Evolutionary conservation across 2,329 filamentous ascomycete genomes (phyloP).

Genomic region (Curvularia sp.): DNA sequence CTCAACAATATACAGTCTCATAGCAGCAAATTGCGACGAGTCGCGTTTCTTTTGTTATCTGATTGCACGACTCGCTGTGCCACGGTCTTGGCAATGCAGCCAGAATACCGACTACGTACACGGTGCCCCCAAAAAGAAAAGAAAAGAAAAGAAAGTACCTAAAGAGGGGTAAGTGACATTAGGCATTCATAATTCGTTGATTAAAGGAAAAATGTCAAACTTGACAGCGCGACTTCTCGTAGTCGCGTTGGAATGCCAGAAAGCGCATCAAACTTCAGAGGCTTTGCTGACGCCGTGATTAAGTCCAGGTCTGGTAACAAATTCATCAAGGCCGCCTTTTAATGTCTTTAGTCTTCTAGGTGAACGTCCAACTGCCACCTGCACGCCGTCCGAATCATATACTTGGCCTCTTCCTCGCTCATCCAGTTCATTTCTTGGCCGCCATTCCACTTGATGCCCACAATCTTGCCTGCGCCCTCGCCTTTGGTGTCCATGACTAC

Average conservation of each 20-base stretch:
- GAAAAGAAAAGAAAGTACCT: too few species aligned
- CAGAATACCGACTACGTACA: neutral
- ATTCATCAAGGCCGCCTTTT: neutral
- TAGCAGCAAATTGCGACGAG: neutral
- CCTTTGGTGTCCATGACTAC: constrained; percentile 46
- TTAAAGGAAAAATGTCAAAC: neutral
- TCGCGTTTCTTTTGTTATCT: neutral
- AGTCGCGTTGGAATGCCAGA: neutral
- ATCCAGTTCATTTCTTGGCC: constrained; percentile 37
- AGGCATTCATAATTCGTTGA: neutral
- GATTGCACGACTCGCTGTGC: neutral
- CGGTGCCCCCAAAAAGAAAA: neutral
- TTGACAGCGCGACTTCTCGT: neutral
- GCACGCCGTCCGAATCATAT: constrained; percentile 36
- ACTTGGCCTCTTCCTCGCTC: constrained; percentile 41
- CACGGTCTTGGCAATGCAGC: neutral
- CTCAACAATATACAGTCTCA: neutral
- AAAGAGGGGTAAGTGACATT: neutral
- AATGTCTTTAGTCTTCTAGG: constrained; percentile 59
- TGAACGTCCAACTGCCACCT: constrained; percentile 35
- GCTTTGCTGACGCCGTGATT: neutral
- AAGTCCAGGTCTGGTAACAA: constrained; percentile 1
- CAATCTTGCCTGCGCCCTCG: constrained; percentile 45
- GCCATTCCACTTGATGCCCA: constrained; percentile 47
- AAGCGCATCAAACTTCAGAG: neutral